Evolutionary conservation across 176 grass and related monocot genomes (phyloP).

Genomic region (Oryza longistaminata): DNA sequence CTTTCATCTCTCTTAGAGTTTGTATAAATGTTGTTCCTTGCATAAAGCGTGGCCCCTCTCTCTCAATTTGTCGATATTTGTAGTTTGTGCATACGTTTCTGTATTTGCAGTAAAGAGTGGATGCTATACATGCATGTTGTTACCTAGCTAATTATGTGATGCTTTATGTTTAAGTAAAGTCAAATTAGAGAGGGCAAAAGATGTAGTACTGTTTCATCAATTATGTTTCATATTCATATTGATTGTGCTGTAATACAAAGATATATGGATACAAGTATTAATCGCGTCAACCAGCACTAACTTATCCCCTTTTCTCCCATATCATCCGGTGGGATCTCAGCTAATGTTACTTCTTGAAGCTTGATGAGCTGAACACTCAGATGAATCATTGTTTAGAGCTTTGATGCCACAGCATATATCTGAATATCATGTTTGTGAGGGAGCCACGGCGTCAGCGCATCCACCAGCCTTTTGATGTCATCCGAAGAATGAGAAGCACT

Average conservation of each 20-base stretch:
- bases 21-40: too few species aligned
- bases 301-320: background rate
- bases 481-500: conserved; percentile 75
- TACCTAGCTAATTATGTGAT: background rate
- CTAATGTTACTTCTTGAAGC: background rate
- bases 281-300: background rate
- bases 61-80: too few species aligned
- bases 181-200: background rate
- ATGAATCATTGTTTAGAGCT: conserved; percentile 42
- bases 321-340: background rate
- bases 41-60: too few species aligned
- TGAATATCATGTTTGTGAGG: conserved; percentile 22
- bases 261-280: background rate
- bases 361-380: background rate
- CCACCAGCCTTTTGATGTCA: conserved; percentile 70
- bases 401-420: conserved; percentile 25
- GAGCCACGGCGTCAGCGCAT: conserved; percentile 62
- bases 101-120: too few species aligned
- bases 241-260: background rate
- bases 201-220: background rate
- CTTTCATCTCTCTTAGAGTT: too few species aligned
- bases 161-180: background rate
- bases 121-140: too few species aligned
- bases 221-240: background rate
- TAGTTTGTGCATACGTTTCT: too few species aligned